Base-by-base conservation (phyloP, 192 early-diverging fungal species). In the Coemansia sp. region DNA sequence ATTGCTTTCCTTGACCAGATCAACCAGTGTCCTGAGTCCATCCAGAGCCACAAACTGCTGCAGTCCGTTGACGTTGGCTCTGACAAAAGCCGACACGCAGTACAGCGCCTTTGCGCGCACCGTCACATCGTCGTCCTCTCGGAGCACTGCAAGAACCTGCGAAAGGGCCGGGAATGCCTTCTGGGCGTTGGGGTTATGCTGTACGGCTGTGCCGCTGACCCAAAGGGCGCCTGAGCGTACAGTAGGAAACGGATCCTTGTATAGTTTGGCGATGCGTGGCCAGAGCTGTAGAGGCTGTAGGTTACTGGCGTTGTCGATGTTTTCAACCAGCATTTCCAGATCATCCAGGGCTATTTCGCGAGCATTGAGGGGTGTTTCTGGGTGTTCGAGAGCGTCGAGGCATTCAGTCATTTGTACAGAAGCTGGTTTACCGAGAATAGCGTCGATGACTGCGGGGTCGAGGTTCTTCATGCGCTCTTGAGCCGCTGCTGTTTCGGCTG, bases 361-460 rank as follows among this genome's bases (percentile, higher is more conserved):
- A 11, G 87, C 87, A 3, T 85, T 80, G 1, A 86, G 24, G 24
- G 67, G 44, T 6, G 77, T 81, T 14, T 81, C 78, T 0, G 81
- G 33, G 24, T 79, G 60, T 40, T 80, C 77, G 33, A 89, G 80
- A 4, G 81, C 78, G 5, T 81, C 84, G 22, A 95, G 55, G 57
- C 89, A 91, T 48, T 98, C 82, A 60, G 81, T 81, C 93, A 97
- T 96, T 39, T 81, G 77, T 13, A 83, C 83, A 5, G 92, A 81
- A 38, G 94, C 94, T 23, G 88, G 83, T 65, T 92, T 93, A 19
- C 96, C 96, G 22, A 99, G 77, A 48, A 99, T 95, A 13, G 87
- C 84, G 28, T 99, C 93, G 39, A 99, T 77, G 57, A 96, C 73
- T 34, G 80, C 90, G 2, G 94, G 86, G 63, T 97, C 93, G 50